Percentiles rank a stretch among this genome's conserved stretches.
These are phyloP conservation scores for Suhomyces xylopsoci DNA, from an alignment of 805 yeast genomes.

Conservation along the genomic window DNA sequence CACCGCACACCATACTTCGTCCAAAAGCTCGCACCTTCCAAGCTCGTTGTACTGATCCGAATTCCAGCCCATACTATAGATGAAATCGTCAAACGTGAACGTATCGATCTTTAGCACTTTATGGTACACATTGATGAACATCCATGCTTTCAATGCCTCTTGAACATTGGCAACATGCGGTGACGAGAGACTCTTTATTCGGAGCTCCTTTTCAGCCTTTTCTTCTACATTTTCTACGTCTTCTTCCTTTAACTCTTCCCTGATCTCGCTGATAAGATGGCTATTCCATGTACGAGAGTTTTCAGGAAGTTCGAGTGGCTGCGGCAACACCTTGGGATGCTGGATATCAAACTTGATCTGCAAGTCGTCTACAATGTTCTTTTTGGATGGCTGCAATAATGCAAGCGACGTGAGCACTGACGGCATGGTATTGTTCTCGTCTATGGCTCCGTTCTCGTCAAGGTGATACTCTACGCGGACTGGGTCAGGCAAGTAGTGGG, in stretches of 20 bases:
- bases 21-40: constrained; percentile 50
- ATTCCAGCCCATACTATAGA: constrained; percentile 54
- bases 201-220: neutral
- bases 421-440: constrained; percentile 3
- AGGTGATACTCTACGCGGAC: constrained; percentile 15
- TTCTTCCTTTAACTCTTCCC: constrained; percentile 6
- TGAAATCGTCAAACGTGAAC: constrained; percentile 76
- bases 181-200: constrained; percentile 11
- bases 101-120: constrained; percentile 63
- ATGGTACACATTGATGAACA: constrained; percentile 68
- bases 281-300: constrained; percentile 22
- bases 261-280: constrained; percentile 10
- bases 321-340: constrained; percentile 24
- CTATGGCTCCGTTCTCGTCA: constrained; percentile 7
- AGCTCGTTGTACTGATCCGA: constrained; percentile 34
- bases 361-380: constrained; percentile 29
- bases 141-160: constrained; percentile 68
- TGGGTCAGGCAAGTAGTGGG: constrained; percentile 32
- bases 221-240: neutral
- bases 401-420: constrained; percentile 1
- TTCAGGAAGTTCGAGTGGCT: constrained; percentile 20
- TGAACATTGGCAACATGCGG: constrained; percentile 19
- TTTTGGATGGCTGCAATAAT: constrained; percentile 27
- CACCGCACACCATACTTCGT: constrained; percentile 67
- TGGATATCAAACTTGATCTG: constrained; percentile 30